Base-by-base conservation (phyloP, 2,329 filamentous ascomycete species). In the Sclerotinia minor region DNA sequence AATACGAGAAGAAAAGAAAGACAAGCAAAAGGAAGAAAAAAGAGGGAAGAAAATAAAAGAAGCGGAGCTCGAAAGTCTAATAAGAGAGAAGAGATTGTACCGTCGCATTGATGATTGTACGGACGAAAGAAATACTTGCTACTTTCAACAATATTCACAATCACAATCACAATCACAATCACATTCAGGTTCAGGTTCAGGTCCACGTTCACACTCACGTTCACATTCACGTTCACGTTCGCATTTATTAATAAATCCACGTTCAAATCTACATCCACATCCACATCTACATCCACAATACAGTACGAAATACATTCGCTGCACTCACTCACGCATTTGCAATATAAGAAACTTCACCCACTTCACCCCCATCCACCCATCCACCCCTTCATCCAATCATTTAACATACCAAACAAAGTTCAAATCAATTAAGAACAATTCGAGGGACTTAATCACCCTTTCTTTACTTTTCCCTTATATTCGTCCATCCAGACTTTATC, bases 1-100 rank as follows among this genome's bases (percentile, higher is more conserved):
- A 41, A 67, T 61, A 67, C 57, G 55, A 61, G 59, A 53, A 49
- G 55, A 61, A 38, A 60, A 41, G 11, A 41, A 38, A 41, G 38
- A 41, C 13, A 41, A 41, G 38, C 38, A 41, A 41, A 41, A 38
- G 38, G 38, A 38, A 11, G n/a, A n/a, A n/a, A n/a, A n/a, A 38
- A 38, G 4, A 38, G 2, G 11, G 11, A 5, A 41, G 13, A 15
- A 15, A 44, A 24, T 29, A 58, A 38, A 32, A 63, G 64, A 60
- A 60, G 38, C 64, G 54, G 53, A 52, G 44, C 55, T 52, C 44
- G 24, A 24, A 60, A 32, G 53, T 61, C 44, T 49, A 61, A 38
- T 41, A 41, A n/a, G 29, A 54, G 19, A 11, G 32, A 49, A 47
- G 17, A 32, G 41, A 60, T 60, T 57, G 44, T 35, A 49, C 47